These are phyloP conservation scores for Fimicolochytrium jonesii DNA, from an alignment of 192 early-diverging fungal genomes.

Conservation along the genomic window DNA sequence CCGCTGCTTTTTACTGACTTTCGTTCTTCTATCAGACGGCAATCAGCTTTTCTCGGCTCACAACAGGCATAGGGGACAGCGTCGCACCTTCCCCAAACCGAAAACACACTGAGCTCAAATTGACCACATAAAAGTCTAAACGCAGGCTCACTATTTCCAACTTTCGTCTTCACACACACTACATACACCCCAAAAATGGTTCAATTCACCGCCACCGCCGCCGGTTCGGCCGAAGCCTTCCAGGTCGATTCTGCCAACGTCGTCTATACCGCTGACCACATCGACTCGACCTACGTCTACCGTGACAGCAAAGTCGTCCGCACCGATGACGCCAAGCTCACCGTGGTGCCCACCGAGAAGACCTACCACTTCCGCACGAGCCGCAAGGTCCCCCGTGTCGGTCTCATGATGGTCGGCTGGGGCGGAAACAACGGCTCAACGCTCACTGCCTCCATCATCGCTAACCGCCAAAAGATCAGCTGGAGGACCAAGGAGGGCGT, in stretches of 20 bases:
- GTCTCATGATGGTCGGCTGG: slow-evolving; percentile 98
- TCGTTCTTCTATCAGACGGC: slow-evolving; percentile 53
- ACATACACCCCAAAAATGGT: slow-evolving; percentile 14
- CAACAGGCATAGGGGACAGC: slow-evolving; percentile 75
- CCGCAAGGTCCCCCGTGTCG: slow-evolving; percentile 73
- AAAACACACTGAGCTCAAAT: slow-evolving; percentile 33
- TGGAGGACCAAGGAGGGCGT: slow-evolving; percentile 94
- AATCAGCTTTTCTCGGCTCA: slow-evolving; percentile 75
- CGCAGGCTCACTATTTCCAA: slow-evolving; percentile 19
- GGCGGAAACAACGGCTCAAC: slow-evolving; percentile 99
- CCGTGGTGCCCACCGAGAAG: slow-evolving; percentile 80
- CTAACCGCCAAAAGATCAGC: slow-evolving; percentile 81
- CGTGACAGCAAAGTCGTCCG: slow-evolving; percentile 76
- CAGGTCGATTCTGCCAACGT: slow-evolving; percentile 88
- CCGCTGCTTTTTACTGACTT: neutral
- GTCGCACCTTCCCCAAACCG: slow-evolving; percentile 66
- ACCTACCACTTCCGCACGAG: slow-evolving; percentile 88
- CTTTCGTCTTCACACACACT: neutral
- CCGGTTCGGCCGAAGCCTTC: slow-evolving; percentile 46
- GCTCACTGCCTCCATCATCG: slow-evolving; percentile 91
- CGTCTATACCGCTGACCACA: slow-evolving; percentile 72
- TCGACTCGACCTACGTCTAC: slow-evolving; percentile 86
- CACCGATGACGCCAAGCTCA: slow-evolving; percentile 56
- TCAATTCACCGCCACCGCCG: slow-evolving; percentile 10
- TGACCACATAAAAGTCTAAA: slow-evolving; percentile 32